Evolutionary conservation across 768 basidiomycete species (phyloP).

Genomic region (Harrya chromipes): DNA sequence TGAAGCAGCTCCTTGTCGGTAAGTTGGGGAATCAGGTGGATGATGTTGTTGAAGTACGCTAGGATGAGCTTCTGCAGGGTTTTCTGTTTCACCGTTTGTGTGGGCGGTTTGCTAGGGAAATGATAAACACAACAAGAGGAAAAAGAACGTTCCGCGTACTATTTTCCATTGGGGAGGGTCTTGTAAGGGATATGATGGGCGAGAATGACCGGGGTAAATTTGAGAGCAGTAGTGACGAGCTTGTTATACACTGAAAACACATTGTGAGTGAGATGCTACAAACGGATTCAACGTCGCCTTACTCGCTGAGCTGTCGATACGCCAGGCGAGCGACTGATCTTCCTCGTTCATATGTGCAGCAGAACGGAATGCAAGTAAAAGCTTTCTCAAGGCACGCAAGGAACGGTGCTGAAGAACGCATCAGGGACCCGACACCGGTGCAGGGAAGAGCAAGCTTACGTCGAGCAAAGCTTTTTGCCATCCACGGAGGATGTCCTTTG

Average conservation of each 20-base stretch:
- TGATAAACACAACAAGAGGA: not conserved
- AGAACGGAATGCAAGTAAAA: constrained; percentile 87
- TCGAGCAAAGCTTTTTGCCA: constrained; percentile 93
- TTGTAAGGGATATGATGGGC: constrained; percentile 88
- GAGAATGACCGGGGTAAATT: constrained; percentile 88
- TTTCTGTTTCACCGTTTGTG: constrained; percentile 78
- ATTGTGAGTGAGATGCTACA: not conserved
- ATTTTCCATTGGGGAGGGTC: constrained; percentile 75
- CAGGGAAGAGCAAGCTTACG: constrained; percentile 38
- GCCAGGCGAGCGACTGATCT: constrained; percentile 74
- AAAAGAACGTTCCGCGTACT: constrained; percentile 48
- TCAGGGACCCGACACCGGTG: constrained; percentile 1
- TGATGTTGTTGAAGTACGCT: constrained; percentile 85
- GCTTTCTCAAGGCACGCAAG: constrained; percentile 74
- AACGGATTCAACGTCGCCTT: not conserved
- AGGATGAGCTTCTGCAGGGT: constrained; percentile 82
- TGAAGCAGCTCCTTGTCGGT: constrained; percentile 62
- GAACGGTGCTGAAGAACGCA: constrained; percentile 67
- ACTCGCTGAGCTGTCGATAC: constrained; percentile 71
- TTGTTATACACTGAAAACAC: constrained; percentile 81
- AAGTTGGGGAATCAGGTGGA: constrained; percentile 75
- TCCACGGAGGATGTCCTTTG: constrained; percentile 60
- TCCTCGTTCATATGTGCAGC: constrained; percentile 91
- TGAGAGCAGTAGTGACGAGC: constrained; percentile 79
- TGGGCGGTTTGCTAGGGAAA: constrained; percentile 71